A percentile compares a stretch with the other conserved stretches of the same genome.
phyloP scores from a whole-genome alignment of 2,329 filamentous ascomycete species.

The Aspergillus sp. region DNA sequence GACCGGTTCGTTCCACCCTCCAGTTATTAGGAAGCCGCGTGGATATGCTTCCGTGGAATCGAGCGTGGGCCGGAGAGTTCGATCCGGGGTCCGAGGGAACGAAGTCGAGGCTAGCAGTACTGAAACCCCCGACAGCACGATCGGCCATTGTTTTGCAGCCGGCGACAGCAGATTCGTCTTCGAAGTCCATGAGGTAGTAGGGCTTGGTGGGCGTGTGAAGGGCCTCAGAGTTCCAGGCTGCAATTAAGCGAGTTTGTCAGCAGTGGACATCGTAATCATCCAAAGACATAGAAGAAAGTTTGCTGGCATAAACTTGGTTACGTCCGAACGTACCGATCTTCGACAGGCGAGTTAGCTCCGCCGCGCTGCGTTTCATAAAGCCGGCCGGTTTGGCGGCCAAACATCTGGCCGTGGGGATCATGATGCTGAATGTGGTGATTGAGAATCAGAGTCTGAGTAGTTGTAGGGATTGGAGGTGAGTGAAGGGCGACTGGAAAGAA shows the following conservation, averaged over 20 bases:
- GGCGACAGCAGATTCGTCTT: conserved; percentile 35
- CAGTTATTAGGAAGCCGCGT: conserved; percentile 73
- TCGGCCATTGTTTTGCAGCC: conserved; percentile 78
- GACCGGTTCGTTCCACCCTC: conserved; percentile 44
- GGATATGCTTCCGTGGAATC: conserved; percentile 86
- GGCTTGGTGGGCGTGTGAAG: conserved; percentile 39
- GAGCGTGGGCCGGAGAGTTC: conserved; percentile 61
- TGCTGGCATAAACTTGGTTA: neutral
- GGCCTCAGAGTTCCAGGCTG: conserved; percentile 44
- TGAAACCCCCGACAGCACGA: conserved; percentile 81
- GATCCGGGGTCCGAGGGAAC: conserved; percentile 48
- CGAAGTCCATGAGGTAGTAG: conserved; percentile 41
- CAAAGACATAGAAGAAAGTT: neutral
- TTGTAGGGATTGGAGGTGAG: too few species aligned
- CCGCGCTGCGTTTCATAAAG: conserved; percentile 59
- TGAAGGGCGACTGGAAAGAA: neutral
- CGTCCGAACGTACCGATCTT: conserved; percentile 48
- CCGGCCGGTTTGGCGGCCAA: conserved; percentile 43
- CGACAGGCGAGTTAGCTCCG: conserved; percentile 59
- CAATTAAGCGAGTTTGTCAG: conserved; percentile 9
- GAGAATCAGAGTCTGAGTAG: too few species aligned
- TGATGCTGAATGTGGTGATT: conserved; percentile 6
- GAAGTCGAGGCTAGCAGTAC: conserved; percentile 69
- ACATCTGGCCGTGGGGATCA: conserved; percentile 42
- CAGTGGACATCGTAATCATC: neutral